Conservation (phyloP, 805 yeast species). For the Zygotorulaspora sp. region DNA sequence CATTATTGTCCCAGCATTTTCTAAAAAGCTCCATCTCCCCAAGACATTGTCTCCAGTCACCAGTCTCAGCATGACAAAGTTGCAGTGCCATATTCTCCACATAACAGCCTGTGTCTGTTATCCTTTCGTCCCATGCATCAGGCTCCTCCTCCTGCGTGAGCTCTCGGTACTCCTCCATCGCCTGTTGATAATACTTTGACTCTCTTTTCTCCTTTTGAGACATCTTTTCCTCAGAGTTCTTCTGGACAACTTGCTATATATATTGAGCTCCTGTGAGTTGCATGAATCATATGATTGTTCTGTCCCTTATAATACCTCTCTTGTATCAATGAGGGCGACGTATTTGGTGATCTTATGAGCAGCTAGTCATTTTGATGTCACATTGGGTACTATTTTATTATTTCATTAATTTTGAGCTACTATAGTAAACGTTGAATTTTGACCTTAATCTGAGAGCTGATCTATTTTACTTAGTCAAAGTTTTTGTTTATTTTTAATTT, state of each 20-base stretch:
- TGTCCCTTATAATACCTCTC: too few relatives aligned
- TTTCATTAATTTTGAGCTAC: too few relatives aligned
- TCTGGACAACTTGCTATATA: neutral
- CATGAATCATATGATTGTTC: neutral
- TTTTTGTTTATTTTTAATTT: too few relatives aligned
- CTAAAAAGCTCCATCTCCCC: constrained; percentile 61
- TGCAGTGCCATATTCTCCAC: constrained; percentile 67
- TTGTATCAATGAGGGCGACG: too few relatives aligned
- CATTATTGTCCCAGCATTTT: constrained; percentile 57
- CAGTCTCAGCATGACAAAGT: constrained; percentile 74
- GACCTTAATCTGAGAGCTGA: too few relatives aligned
- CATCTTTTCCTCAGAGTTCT: neutral
- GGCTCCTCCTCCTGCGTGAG: constrained; percentile 53
- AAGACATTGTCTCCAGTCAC: constrained; percentile 74
- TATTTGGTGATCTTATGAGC: too few relatives aligned
- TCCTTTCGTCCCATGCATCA: constrained; percentile 75
- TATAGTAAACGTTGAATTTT: too few relatives aligned
- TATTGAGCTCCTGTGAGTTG: neutral
- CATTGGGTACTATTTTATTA: too few relatives aligned
- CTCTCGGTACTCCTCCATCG: constrained; percentile 31
- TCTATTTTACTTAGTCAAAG: too few relatives aligned
- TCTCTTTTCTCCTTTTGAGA: constrained; percentile 1
- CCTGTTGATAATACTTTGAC: constrained; percentile 29
- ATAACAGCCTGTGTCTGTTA: constrained; percentile 67
- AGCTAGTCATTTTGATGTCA: too few relatives aligned